Evolutionary conservation across 805 yeast genomes (phyloP), one percentile per base, ranked within the genome.

Genomic region (Candida sithepensis): DNA sequence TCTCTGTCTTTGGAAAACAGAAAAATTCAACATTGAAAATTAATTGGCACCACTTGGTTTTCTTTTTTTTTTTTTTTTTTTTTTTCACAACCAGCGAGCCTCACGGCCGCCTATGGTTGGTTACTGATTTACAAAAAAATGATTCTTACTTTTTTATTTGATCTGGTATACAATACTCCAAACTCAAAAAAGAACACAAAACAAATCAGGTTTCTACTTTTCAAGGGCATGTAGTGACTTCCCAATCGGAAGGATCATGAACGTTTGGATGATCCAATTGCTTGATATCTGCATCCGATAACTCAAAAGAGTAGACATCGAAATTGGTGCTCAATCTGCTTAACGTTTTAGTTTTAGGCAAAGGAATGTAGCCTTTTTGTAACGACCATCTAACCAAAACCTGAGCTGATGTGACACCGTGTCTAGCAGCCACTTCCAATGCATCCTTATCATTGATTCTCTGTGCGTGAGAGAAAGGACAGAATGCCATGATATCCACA

Each of bases 211-310:
- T 13, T 37, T 24, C n/a, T n/a, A 19, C 4, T 37, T 16, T 21
- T 54, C 56, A 75, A 42, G 83, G 81, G 21, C 79, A 81, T 54
- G 78, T 78, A 3, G 84, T 79, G 48, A 85, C 82, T 58, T 84
- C 89, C 89, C 89, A 84, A 56, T 83, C 89, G 1, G 88, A 82
- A 10, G 88, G 88, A 50, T 82, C 88, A 54, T 84, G 81, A 1
- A 77, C 79, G 3, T 71, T 63, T 0, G 84, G 84, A 49, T 74
- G 77, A 45, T 74, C 76, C 43, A 79, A 51, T 18, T 50, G 44
- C 18, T 60, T 53, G 48, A 73, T 63, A 41, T 79, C 81, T 20
- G 67, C 72, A 4, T 61, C 65, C 3, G 69, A 61, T 26, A 79
- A 58, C 43, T 68, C 69, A 51, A 82, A 80, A 28, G 72, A 72